phyloP scores from a whole-genome alignment of 2,329 filamentous ascomycete species.

The Cladosporium cucumerinum region DNA sequence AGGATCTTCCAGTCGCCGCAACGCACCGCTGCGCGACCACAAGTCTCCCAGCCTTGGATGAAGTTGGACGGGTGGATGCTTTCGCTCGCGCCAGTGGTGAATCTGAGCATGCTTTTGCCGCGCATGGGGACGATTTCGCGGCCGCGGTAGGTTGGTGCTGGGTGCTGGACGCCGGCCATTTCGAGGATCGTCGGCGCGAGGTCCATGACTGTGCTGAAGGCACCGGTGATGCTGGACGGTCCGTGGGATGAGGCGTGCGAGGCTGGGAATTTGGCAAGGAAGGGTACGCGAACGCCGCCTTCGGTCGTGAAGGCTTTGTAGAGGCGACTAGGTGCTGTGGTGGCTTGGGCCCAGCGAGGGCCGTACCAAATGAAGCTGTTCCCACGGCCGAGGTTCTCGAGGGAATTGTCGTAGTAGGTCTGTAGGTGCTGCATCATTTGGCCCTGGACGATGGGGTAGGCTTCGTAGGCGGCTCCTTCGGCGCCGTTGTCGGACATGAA shows the following conservation, averaged over 20 bases:
- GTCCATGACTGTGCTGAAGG: slow-evolving; percentile 49
- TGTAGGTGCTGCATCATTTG: slow-evolving; percentile 53
- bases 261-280: slow-evolving; percentile 43
- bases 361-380: slow-evolving; percentile 62
- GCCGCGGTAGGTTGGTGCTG: slow-evolving; percentile 51
- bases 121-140: slow-evolving; percentile 52
- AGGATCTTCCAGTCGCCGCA: slow-evolving; percentile 58
- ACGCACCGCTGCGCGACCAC: slow-evolving; percentile 53
- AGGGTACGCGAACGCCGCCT: slow-evolving; percentile 53
- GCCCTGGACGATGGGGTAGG: slow-evolving; percentile 55
- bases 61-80: slow-evolving; percentile 51
- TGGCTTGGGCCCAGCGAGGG: slow-evolving; percentile 54
- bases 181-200: slow-evolving; percentile 44
- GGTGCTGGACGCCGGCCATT: slow-evolving; percentile 50
- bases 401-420: slow-evolving; percentile 56
- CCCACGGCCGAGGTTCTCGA: slow-evolving; percentile 57
- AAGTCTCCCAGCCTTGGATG: slow-evolving; percentile 57
- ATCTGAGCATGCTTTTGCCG: slow-evolving; percentile 47
- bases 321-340: slow-evolving; percentile 49
- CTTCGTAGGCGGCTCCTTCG: slow-evolving; percentile 58
- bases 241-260: slow-evolving; percentile 21
- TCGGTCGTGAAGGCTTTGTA: slow-evolving; percentile 49
- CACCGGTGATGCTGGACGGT: slow-evolving; percentile 44
- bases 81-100: slow-evolving; percentile 35
- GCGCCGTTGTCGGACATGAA: slow-evolving; percentile 65